These are phyloP conservation scores for Cyathus striatus DNA, from an alignment of 768 basidiomycete genomes.

Conservation along the genomic window DNA sequence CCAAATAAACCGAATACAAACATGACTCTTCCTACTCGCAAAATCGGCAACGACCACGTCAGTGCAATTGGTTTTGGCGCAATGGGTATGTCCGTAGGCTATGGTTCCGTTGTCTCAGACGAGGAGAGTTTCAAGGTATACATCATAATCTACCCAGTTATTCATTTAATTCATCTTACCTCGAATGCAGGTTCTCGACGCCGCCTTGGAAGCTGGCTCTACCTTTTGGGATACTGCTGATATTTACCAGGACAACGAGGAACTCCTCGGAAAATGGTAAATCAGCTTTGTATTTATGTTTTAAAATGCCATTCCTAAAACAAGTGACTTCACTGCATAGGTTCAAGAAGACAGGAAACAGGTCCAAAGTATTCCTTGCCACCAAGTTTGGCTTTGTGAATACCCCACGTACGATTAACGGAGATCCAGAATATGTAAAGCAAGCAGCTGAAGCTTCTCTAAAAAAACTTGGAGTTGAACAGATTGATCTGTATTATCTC, in stretches of 20 bases:
- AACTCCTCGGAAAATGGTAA: constrained; percentile 29
- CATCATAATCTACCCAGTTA: background rate
- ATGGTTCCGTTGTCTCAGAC: background rate
- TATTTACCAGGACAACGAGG: constrained; percentile 36
- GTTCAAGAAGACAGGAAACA: constrained; percentile 39
- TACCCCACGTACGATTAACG: too few species aligned
- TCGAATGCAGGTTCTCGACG: constrained; percentile 39
- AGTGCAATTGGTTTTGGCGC: background rate
- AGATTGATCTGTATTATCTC: constrained; percentile 34
- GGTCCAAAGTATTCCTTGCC: constrained; percentile 46
- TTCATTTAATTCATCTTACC: background rate
- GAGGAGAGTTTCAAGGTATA: background rate
- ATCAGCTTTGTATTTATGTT: too few species aligned
- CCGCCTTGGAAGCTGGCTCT: constrained; percentile 31
- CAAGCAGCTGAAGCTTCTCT: constrained; percentile 27
- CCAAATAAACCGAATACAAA: too few species aligned
- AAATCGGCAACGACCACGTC: background rate
- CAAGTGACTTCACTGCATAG: too few species aligned
- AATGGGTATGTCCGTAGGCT: background rate
- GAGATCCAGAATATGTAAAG: constrained; percentile 30
- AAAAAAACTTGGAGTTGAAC: constrained; percentile 23
- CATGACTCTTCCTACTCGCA: too few species aligned
- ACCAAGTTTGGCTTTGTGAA: constrained; percentile 42
- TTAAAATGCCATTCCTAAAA: too few species aligned
- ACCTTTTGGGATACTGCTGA: constrained; percentile 46